phyloP scores from a whole-genome alignment of 148 eudicot genomes.

The Amaranthus palmeri region DNA sequence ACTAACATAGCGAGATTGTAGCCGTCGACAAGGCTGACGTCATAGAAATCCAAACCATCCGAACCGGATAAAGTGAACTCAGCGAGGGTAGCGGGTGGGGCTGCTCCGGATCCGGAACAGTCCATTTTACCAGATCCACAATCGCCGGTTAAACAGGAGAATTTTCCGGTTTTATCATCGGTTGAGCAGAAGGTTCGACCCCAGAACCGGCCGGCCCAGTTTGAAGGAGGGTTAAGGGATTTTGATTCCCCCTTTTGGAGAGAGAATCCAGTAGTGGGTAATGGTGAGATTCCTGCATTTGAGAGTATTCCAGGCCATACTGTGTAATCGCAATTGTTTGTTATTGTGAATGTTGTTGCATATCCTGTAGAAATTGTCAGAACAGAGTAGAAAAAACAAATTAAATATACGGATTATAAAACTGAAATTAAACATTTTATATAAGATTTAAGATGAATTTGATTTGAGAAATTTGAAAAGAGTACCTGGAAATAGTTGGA shows the following conservation, averaged over 20 bases:
- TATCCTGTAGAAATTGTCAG: constrained; percentile 2
- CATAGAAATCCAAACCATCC: constrained; percentile 58
- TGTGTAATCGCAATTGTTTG: constrained; percentile 58
- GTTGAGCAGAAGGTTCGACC: constrained; percentile 57
- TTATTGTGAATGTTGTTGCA: constrained; percentile 41
- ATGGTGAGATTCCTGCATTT: constrained; percentile 57
- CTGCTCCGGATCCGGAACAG: constrained; percentile 48
- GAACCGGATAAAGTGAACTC: constrained; percentile 58
- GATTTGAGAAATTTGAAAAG: not conserved
- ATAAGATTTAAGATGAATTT: not conserved
- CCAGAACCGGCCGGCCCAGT: constrained; percentile 82
- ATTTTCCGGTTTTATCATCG: constrained; percentile 39
- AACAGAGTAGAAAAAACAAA: not conserved
- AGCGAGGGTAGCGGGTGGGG: constrained; percentile 62
- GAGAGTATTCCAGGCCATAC: constrained; percentile 81
- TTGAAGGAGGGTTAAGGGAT: constrained; percentile 33
- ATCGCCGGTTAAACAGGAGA: constrained; percentile 71
- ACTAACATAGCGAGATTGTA: constrained; percentile 72
- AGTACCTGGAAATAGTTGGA: not conserved
- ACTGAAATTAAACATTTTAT: not conserved
- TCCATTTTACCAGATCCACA: constrained; percentile 58
- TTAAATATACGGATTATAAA: not conserved
- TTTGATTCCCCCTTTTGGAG: constrained; percentile 49
- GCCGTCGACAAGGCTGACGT: constrained; percentile 81
- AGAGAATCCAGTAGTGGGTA: constrained; percentile 61